These are phyloP conservation scores for Globisporangium viniferum DNA, from an alignment of 352 stramenopile genomes.

Conservation along the genomic window DNA sequence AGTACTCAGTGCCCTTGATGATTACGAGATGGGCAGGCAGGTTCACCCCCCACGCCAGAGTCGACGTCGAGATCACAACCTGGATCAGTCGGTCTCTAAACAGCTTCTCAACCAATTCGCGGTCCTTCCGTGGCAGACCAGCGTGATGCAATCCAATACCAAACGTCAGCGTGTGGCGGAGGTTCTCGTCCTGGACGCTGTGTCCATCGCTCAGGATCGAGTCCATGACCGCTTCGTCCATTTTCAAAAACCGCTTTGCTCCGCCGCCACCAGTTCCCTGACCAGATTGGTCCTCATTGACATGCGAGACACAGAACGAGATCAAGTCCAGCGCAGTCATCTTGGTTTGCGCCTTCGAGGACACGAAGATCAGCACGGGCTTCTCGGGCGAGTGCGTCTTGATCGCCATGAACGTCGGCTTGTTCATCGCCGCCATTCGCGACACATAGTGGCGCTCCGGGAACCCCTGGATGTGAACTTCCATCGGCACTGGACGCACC, in stretches of 20 bases:
- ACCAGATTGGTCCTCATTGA: slow-evolving; percentile 35
- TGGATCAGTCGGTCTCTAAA: slow-evolving; percentile 97
- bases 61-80: slow-evolving; percentile 92
- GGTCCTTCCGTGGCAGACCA: slow-evolving; percentile 82
- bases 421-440: slow-evolving; percentile 99
- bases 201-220: slow-evolving; percentile 74
- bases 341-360: slow-evolving; percentile 96
- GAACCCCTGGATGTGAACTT: slow-evolving; percentile 96
- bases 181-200: slow-evolving; percentile 85
- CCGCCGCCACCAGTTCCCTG: slow-evolving; percentile 72
- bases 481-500: slow-evolving; percentile 96
- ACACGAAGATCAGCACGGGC: slow-evolving; percentile 97
- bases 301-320: slow-evolving; percentile 81
- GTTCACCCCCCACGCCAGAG: slow-evolving; percentile 95
- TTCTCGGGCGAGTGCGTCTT: slow-evolving; percentile 93
- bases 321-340: slow-evolving; percentile 98
- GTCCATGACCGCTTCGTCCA: slow-evolving; percentile 89
- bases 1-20: slow-evolving; percentile 99
- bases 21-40: slow-evolving; percentile 97
- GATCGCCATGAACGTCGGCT: slow-evolving; percentile 97
- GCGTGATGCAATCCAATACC: slow-evolving; percentile 98
- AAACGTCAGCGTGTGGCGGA: slow-evolving; percentile 96
- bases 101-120: slow-evolving; percentile 95
- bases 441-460: slow-evolving; percentile 96
- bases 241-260: slow-evolving; percentile 92